These are phyloP conservation scores for Saccharomyces hybrid DNA, from an alignment of 1,139 yeast species.

Conservation along the genomic window DNA sequence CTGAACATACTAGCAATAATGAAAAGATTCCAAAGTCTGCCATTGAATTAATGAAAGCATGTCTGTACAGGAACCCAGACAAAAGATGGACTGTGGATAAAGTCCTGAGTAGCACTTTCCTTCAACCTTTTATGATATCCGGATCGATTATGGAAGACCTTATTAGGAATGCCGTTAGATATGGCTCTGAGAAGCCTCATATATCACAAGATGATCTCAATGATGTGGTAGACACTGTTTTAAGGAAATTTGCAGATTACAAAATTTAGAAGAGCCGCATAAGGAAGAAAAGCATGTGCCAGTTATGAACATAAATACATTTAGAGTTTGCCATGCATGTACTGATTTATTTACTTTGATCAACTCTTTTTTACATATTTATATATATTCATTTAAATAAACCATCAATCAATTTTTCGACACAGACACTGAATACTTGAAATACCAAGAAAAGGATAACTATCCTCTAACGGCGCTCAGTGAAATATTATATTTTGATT, in stretches of 20 bases:
- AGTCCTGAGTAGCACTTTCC: slow-evolving; percentile 51
- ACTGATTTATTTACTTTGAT: neutral
- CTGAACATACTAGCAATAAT: slow-evolving; percentile 57
- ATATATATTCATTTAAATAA: neutral
- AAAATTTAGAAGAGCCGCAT: neutral
- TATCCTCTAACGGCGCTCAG: neutral
- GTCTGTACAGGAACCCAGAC: slow-evolving; percentile 66
- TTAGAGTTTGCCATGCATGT: neutral
- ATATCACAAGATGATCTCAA: slow-evolving; percentile 39
- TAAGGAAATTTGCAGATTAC: slow-evolving; percentile 33
- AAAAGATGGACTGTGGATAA: slow-evolving; percentile 61
- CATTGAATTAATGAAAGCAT: slow-evolving; percentile 63
- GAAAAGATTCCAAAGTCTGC: slow-evolving; percentile 60
- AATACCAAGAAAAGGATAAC: neutral
- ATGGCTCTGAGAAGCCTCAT: slow-evolving; percentile 45
- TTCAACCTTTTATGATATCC: slow-evolving; percentile 69
- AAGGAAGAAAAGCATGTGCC: neutral
- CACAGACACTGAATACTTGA: neutral
- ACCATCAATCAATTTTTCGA: neutral
- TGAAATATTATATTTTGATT: neutral
- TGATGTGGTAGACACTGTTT: slow-evolving; percentile 45
- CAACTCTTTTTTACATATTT: neutral
- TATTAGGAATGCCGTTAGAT: slow-evolving; percentile 68
- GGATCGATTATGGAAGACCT: slow-evolving; percentile 60
- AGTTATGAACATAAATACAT: neutral